phyloP scores from a whole-genome alignment of 495 filamentous ascomycete genomes.

The Aeminium ludgeri region DNA sequence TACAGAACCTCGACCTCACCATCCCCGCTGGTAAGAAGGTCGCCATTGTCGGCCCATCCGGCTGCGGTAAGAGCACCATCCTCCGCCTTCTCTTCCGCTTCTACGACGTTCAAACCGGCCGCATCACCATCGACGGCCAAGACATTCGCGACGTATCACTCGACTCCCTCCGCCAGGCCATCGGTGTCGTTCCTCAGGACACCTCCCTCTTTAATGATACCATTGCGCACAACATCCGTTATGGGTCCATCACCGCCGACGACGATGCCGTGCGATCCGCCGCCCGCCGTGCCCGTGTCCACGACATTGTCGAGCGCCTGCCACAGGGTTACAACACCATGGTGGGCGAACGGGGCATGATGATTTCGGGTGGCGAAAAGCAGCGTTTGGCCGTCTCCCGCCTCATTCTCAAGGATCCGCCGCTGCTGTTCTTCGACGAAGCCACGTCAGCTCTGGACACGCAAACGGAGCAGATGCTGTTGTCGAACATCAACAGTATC shows the following conservation, averaged over 20 bases:
- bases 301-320: slow-evolving; percentile 59
- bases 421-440: slow-evolving; percentile 91
- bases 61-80: slow-evolving; percentile 91
- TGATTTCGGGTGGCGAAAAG: slow-evolving; percentile 93
- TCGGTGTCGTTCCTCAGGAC: slow-evolving; percentile 94
- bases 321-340: slow-evolving; percentile 82
- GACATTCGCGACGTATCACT: slow-evolving; percentile 71
- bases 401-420: slow-evolving; percentile 79
- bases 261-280: slow-evolving; percentile 55
- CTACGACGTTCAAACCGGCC: slow-evolving; percentile 77
- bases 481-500: slow-evolving; percentile 89
- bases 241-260: slow-evolving; percentile 71
- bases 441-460: slow-evolving; percentile 93
- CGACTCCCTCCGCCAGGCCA: slow-evolving; percentile 65
- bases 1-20: slow-evolving; percentile 66
- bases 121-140: slow-evolving; percentile 84
- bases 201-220: slow-evolving; percentile 94
- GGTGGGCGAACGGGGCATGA: slow-evolving; percentile 91
- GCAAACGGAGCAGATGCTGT: slow-evolving; percentile 79
- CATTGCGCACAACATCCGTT: slow-evolving; percentile 86
- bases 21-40: slow-evolving; percentile 93
- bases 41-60: slow-evolving; percentile 85
- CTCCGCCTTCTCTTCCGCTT: slow-evolving; percentile 81
- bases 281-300: slow-evolving; percentile 65
- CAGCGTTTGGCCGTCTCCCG: slow-evolving; percentile 79